Evolutionary conservation across 1,284 basidiomycete species (phyloP).

Genomic region (Heterobasidion parviporum): DNA sequence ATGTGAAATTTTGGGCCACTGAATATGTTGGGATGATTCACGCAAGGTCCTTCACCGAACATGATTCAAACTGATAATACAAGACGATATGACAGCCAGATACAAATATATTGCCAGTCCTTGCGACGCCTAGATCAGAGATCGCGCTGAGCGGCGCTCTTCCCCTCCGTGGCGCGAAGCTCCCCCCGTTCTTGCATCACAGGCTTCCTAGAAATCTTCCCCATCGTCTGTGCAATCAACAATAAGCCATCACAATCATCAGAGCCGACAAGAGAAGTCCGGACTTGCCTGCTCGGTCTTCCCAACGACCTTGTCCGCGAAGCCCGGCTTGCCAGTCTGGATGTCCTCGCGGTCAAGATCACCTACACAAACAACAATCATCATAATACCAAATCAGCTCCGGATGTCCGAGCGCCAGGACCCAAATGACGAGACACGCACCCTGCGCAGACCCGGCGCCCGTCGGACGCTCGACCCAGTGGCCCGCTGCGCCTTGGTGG

Average conservation of each 20-base stretch:
- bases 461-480: too few relatives aligned
- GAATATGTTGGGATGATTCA: too few relatives aligned
- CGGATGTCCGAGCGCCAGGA: too few relatives aligned
- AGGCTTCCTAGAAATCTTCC: not conserved
- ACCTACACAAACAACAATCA: not conserved
- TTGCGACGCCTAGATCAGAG: not conserved
- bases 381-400: not conserved
- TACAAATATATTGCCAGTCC: too few relatives aligned
- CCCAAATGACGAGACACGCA: too few relatives aligned
- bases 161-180: not conserved
- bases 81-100: too few relatives aligned
- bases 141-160: not conserved
- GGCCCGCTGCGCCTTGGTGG: too few relatives aligned
- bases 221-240: not conserved
- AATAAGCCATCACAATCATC: not conserved
- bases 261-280: not conserved
- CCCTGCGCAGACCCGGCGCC: too few relatives aligned
- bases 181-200: not conserved
- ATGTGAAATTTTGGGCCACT: too few relatives aligned
- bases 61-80: not conserved
- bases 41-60: too few relatives aligned
- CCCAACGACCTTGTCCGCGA: not conserved
- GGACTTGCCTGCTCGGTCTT: not conserved
- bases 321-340: not conserved
- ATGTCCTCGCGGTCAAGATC: not conserved